Base-by-base conservation (phyloP, 129 eudicot genomes). In the Flaveria robusta region DNA sequence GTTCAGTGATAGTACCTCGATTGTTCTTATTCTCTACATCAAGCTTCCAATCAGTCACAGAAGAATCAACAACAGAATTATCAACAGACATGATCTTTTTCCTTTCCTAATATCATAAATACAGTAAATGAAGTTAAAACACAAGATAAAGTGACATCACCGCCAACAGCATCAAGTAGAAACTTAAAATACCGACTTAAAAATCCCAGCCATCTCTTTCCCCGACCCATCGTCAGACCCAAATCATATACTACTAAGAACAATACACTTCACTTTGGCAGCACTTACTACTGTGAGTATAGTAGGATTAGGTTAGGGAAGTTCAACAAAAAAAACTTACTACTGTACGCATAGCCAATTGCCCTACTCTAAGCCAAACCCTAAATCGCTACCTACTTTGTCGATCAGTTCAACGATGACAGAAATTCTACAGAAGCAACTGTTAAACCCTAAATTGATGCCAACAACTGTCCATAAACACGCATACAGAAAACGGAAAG, bases 41-140 rank as follows among this genome's bases (percentile, higher is more conserved):
- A 42, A 59, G 86, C 83, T 89, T 87, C 87, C 78, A 81, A 31
- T 89, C 90, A 59, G 91, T 83, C 80, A 79, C 76, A 7, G 94
- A 86, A n/a, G 93, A 92, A 89, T 84, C 87, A 72, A 86, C 87
- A 13, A 86, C 81, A 14, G 97, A 85, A 49, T 88, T 85, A 79
- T 87, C 93, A 75, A 89, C 79, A 66, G 90, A 79, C 97, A 92
- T 89, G 16, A 64, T 68, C 76, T 84, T 45, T 63, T 52, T 39
- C 9, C 18, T 50, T 54, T 10, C 85, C 87, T 81, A 75, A 71
- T 73, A 65, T 39, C 45, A 68, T 66, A 51, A 54, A 50, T n/a
- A n/a, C n/a, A n/a, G n/a, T n/a, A n/a, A n/a, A n/a, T n/a, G n/a
- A n/a, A n/a, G n/a, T n/a, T 66, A 51, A 54, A 50, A 52, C 9